phyloP scores from a whole-genome alignment of 192 early-diverging fungal genomes.

The Coemansia sp. region DNA sequence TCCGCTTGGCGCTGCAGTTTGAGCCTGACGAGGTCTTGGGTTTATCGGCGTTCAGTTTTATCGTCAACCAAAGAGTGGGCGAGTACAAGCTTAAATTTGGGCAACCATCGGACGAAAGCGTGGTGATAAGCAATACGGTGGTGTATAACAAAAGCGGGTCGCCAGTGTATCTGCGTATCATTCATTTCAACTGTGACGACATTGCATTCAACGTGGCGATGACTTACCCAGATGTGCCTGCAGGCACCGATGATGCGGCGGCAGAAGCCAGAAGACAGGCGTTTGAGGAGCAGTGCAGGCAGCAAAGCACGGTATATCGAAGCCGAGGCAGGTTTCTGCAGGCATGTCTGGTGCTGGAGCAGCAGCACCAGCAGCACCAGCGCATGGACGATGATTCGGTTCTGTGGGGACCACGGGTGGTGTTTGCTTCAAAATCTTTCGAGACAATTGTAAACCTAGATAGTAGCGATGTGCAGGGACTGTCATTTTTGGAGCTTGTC shows the following conservation, averaged over 20 bases:
- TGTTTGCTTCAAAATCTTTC: slow-evolving; percentile 32
- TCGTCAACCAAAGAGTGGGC: slow-evolving; percentile 5
- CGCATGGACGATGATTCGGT: neutral
- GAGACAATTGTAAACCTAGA: slow-evolving; percentile 17
- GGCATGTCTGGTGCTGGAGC: slow-evolving; percentile 33
- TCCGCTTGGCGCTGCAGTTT: slow-evolving; percentile 6
- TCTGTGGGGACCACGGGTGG: slow-evolving; percentile 15
- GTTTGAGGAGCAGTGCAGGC: too few relatives aligned
- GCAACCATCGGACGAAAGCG: neutral
- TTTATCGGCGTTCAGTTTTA: neutral
- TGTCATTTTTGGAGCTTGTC: slow-evolving; percentile 22
- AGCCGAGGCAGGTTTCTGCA: neutral
- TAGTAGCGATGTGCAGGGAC: slow-evolving; percentile 24
- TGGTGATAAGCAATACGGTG: neutral
- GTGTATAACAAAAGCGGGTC: neutral
- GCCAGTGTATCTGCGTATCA: slow-evolving; percentile 9
- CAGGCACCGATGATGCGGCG: too few relatives aligned
- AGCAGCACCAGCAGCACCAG: neutral
- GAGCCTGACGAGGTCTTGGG: slow-evolving; percentile 10
- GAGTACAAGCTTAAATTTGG: too few relatives aligned
- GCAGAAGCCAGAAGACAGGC: too few relatives aligned
- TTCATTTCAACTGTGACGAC: slow-evolving; percentile 27
- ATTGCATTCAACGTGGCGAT: neutral
- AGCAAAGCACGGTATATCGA: too few relatives aligned
- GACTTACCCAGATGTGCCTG: too few relatives aligned